Base-by-base conservation (phyloP, 2,329 filamentous ascomycete genomes). In the Grosmannia serpens region DNA sequence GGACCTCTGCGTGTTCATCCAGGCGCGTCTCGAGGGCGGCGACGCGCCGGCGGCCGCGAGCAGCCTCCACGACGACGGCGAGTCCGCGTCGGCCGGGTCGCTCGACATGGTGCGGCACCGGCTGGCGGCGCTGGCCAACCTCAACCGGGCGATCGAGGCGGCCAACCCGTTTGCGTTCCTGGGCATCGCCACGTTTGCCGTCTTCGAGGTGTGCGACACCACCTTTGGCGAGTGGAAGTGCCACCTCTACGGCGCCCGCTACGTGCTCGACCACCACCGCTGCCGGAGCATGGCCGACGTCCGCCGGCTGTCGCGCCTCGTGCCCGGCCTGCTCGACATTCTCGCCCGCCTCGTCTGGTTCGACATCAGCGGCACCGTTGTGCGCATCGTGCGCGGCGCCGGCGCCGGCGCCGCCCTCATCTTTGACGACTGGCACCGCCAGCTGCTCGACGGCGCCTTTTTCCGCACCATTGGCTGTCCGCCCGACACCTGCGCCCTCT, bases 161-260 rank as follows among this genome's bases (percentile, higher is more conserved):
- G 72, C 71, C 1, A 70, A 75, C 38, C 74, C 73, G 0, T 68
- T 75, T 54, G 73, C 74, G 0, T 67, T 76, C 10, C 67, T 76
- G 5, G 74, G 73, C 1, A 75, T 76, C 22, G 73, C 73, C 0
- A 73, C 71, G 0, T 75, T 76, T 60, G 73, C 73, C 0, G 70
- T 76, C 38, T 72, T 75, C 29, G 74, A 75, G 15, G 73, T 76
- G 0, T 74, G 69, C 46, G 72, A 74, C 33, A 69, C 71, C 0
- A 67, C 71, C 0, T 76, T 75, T 57, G 70, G 70, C 0, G 66
- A 70, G 53, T 70, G 73, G 73, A 60, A 70, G 47, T 66, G 70
- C 6, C 73, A 75, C 62, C 62, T 75, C 0, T 66, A 70, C 44
- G 73, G 73, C 1, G 73, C 73, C 0, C 69, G 69, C 8, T 73